Conservation (phyloP, 2,329 filamentous ascomycete species). For the Microsporum canis region DNA sequence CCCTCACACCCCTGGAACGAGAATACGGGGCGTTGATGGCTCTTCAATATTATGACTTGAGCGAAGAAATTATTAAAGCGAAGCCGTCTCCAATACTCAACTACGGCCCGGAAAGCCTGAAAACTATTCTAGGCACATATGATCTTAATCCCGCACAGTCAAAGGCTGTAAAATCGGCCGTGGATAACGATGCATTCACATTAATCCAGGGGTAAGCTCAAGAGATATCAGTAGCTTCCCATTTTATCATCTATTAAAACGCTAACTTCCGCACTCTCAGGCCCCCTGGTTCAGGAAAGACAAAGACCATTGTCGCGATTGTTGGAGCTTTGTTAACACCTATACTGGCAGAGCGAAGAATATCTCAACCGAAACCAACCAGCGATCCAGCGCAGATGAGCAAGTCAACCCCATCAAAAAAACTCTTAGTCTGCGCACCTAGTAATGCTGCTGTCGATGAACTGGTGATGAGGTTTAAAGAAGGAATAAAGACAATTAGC, state of each 20-base stretch:
- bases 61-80: conserved; percentile 79
- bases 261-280: conserved; percentile 36
- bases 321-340: conserved; percentile 73
- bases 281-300: conserved; percentile 93
- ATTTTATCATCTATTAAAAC: neutral
- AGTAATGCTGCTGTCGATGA: conserved; percentile 98
- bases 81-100: conserved; percentile 79
- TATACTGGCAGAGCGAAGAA: conserved; percentile 40
- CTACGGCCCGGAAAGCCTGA: conserved; percentile 63
- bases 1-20: conserved; percentile 86
- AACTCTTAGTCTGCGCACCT: conserved; percentile 90
- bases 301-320: conserved; percentile 94
- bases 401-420: conserved; percentile 49
- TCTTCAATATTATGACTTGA: conserved; percentile 89
- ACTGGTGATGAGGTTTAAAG: conserved; percentile 81
- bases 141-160: conserved; percentile 80
- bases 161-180: conserved; percentile 78
- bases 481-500: conserved; percentile 65
- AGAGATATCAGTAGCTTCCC: neutral
- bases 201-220: conserved; percentile 68
- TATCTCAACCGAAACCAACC: conserved; percentile 33
- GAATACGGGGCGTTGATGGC: conserved; percentile 88
- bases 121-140: conserved; percentile 62
- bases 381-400: conserved; percentile 23
- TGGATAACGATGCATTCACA: conserved; percentile 94